These are phyloP conservation scores for Quercus cerris DNA, from an alignment of 306 rosid species.

Conservation along the genomic window DNA sequence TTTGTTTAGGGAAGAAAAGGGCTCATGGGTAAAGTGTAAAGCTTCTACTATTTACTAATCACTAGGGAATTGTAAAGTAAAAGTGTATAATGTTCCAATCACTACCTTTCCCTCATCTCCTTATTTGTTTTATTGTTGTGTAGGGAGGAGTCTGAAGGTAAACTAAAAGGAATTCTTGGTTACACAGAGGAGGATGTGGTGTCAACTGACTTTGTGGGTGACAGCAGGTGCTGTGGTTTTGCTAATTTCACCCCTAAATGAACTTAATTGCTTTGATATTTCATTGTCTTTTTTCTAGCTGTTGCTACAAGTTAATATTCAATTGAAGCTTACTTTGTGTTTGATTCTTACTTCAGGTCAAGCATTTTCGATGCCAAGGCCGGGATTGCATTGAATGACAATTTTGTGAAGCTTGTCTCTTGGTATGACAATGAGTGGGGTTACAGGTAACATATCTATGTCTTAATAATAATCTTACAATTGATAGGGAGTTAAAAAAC, in stretches of 20 bases:
- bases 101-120: background rate
- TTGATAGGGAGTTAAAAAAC: too few species aligned
- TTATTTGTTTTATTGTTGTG: background rate
- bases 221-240: slow-evolving; percentile 51
- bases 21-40: background rate
- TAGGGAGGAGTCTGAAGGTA: slow-evolving; percentile 76
- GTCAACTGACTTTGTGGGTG: slow-evolving; percentile 75
- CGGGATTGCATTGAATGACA: slow-evolving; percentile 62
- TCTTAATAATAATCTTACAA: background rate
- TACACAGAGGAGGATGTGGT: slow-evolving; percentile 84
- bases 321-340: slow-evolving; percentile 18
- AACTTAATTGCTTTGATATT: background rate
- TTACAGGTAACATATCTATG: slow-evolving; percentile 37
- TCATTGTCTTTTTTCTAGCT: background rate
- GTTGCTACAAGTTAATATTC: background rate
- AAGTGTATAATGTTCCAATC: background rate
- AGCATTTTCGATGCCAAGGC: slow-evolving; percentile 62
- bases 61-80: background rate
- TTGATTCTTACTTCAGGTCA: slow-evolving; percentile 29
- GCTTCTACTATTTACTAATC: background rate
- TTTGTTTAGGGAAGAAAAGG: background rate
- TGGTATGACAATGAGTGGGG: slow-evolving; percentile 79
- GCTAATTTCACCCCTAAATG: background rate
- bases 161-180: slow-evolving; percentile 73
- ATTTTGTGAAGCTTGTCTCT: slow-evolving; percentile 63